These are phyloP conservation scores for Penicillium soppii DNA, from an alignment of 495 filamentous ascomycete genomes.

Conservation along the genomic window DNA sequence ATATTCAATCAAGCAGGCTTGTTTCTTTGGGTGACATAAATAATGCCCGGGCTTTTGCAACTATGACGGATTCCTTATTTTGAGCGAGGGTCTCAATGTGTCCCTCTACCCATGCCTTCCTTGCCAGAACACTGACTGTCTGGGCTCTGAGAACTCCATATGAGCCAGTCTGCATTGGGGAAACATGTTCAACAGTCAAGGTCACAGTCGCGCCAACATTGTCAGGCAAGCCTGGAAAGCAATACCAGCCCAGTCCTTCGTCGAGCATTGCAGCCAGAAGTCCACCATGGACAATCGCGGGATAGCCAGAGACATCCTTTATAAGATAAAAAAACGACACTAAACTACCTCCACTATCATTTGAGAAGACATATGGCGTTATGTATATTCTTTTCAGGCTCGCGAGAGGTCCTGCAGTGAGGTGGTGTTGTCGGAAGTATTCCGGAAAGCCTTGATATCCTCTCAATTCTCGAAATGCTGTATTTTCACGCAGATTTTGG, in stretches of 20 bases:
- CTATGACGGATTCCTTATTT: conserved; percentile 56
- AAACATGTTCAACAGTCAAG: conserved; percentile 79
- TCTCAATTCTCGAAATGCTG: conserved; percentile 68
- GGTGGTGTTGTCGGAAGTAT: conserved; percentile 59
- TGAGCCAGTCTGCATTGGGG: conserved; percentile 65
- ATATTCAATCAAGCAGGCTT: too few relatives aligned
- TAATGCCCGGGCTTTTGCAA: conserved; percentile 73
- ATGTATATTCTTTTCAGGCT: conserved; percentile 72
- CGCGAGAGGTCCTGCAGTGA: conserved; percentile 75
- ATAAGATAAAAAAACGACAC: conserved; percentile 76
- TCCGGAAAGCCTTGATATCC: conserved; percentile 80
- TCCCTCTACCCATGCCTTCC: conserved; percentile 92
- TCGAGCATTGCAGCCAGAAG: conserved; percentile 85
- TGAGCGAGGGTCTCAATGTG: conserved; percentile 74
- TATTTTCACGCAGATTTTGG: conserved; percentile 56
- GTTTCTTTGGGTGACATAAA: conserved; percentile 71
- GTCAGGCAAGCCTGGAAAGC: conserved; percentile 80
- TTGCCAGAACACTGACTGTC: conserved; percentile 79
- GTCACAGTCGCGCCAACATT: conserved; percentile 84
- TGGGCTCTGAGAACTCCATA: conserved; percentile 74
- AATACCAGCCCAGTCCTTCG: conserved; percentile 82
- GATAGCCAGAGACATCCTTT: conserved; percentile 76
- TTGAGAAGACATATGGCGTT: conserved; percentile 70
- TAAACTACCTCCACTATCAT: conserved; percentile 63
- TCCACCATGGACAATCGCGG: conserved; percentile 85